Evolutionary conservation across 345 rosid genomes (phyloP), one percentile per base, ranked within the genome.

Genomic region (Triadica sebifera): DNA sequence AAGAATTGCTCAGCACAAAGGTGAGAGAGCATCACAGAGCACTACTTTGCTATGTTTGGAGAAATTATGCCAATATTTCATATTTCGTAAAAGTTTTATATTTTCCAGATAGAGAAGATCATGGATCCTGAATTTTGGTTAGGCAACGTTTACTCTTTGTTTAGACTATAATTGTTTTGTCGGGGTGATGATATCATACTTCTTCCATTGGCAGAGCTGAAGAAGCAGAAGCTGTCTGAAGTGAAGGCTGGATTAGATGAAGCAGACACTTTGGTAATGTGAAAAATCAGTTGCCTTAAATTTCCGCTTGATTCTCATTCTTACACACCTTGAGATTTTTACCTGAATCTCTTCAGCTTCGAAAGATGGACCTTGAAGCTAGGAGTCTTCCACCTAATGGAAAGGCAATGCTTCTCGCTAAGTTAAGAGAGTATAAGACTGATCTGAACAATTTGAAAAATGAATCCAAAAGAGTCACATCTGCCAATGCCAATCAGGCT

Each of bases 361-460:
- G 89, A 76, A 93, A 93, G 79, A 91, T 93, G 98, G 98, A 93
- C 83, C 85, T 88, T 20, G 96, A 93, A 81, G 98, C 94, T 24
- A 91, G 96, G 83, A 88, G 86, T 74, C 86, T 93, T 76, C 94
- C 76, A 67, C 91, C 96, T 19, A 84, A 77, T 79, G 74, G 84
- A 46, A 93, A 88, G 83, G 88, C 90, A 24, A 82, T 74, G 65
- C 98, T 91, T 77, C 93, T 93, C 68, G 80, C 87, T 75, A 93
- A 93, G 83, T 63, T 93, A 60, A 81, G 96, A 85, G 98, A 93
- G 78, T 93, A 88, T 73, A 93, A 89, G 74, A 88, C 98, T 41
- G 96, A 93, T 86, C 81, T 91, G 29, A 91, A 89, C 91, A 91
- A 91, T 79, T 82, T 93, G 73, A 93, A 93, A 79, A 88, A 76